These are phyloP conservation scores for Glycine tomentella DNA, from an alignment of 306 rosid species.

Conservation along the genomic window DNA sequence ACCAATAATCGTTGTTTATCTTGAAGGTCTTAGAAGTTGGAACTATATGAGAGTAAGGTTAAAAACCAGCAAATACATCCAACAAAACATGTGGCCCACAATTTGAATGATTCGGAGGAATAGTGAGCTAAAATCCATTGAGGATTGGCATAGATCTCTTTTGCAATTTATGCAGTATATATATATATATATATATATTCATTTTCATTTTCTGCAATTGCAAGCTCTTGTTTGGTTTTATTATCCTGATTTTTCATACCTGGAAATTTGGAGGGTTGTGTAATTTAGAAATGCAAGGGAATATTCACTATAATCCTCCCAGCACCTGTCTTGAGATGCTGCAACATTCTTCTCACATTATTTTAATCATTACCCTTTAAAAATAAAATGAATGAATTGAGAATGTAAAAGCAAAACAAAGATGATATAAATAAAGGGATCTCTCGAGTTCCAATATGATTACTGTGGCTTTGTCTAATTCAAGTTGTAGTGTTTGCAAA, in stretches of 20 bases:
- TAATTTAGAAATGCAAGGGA: slow-evolving; percentile 49
- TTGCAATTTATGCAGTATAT: slow-evolving; percentile 46
- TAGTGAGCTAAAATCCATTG: slow-evolving; percentile 66
- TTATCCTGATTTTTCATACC: slow-evolving; percentile 60
- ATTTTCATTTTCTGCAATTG: slow-evolving; percentile 27
- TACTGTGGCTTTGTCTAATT: background rate
- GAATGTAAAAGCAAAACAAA: slow-evolving; percentile 12
- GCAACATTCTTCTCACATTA: slow-evolving; percentile 62
- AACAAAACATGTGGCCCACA: slow-evolving; percentile 58
- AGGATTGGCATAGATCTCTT: slow-evolving; percentile 67
- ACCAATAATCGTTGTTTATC: slow-evolving; percentile 46
- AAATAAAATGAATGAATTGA: background rate
- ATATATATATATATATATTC: slow-evolving; percentile 11
- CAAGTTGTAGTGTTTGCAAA: background rate
- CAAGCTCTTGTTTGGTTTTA: slow-evolving; percentile 40
- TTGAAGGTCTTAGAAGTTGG: slow-evolving; percentile 51
- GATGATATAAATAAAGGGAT: background rate
- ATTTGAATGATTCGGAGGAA: slow-evolving; percentile 68
- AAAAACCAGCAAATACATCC: slow-evolving; percentile 64
- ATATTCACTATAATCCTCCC: slow-evolving; percentile 35
- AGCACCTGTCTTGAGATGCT: slow-evolving; percentile 52
- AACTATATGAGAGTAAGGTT: slow-evolving; percentile 46
- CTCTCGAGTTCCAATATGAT: slow-evolving; percentile 26
- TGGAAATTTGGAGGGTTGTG: slow-evolving; percentile 79
- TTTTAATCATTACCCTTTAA: slow-evolving; percentile 14